Evolutionary conservation across 2,329 filamentous ascomycete species (phyloP), one percentile per base, ranked within the genome.

Genomic region (Nigrospora oryzae): DNA sequence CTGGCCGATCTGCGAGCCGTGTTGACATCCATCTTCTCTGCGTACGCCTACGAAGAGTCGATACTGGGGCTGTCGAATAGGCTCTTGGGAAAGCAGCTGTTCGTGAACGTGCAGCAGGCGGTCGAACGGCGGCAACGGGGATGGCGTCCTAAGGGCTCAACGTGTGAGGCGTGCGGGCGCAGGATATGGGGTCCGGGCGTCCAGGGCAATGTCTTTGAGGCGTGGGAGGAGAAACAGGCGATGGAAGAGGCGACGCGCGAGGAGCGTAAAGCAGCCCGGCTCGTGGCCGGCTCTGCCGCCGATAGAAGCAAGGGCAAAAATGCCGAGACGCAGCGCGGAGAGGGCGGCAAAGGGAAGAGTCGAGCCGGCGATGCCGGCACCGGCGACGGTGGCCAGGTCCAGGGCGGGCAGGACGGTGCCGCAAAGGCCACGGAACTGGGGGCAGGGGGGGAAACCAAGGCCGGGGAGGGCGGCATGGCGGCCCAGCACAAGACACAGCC

Each of bases 21-120:
- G 1, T 76, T 98, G 2, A 73, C 81, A 1, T 93, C 90, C 12
- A 91, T 98, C 45, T 97, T 98, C 66, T 83, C 91, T 0, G 91
- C 93, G 0, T 98, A 98, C 61, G 84, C 89, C 0, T 96, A 97
- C 60, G 93, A 98, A 63, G 87, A 91, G 61, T 90, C 86, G 0
- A 86, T 98, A 14, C 75, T 98, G 16, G 75, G 78, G 2, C 77
- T 98, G 3, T 89, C 93, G 1, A 95, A 91, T 60, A 77, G 84
- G 4, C 81, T 98, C 45, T 73, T 98, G 0, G 90, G 95, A 50
- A 84, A 89, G 53, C 93, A 93, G 56, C 74, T 95, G 6, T 98
- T 97, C 56, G 78, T 85, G 36, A 84, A 87, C 51, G 88, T 98
- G 33, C 73, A 81, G 37, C 78, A 86, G 53, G 83, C 89, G 5